Percentiles rank a stretch among this genome's conserved stretches.
phyloP scores from a whole-genome alignment of 441 rosid species.

The Daphne laureola region DNA sequence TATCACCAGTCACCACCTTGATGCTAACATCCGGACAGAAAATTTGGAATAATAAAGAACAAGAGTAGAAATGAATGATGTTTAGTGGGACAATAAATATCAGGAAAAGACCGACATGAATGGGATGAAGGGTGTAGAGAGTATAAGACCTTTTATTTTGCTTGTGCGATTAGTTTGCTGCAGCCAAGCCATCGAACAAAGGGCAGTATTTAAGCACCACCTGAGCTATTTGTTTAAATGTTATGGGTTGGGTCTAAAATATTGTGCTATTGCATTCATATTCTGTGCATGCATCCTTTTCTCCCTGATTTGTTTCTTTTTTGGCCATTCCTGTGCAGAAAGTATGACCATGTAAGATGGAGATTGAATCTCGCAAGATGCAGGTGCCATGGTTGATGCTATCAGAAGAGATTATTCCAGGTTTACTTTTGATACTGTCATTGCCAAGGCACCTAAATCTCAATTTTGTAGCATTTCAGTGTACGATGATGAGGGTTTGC shows the following conservation, averaged over 20 bases:
- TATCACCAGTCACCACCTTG: no score
- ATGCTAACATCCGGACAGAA: no score
- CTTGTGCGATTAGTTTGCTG: no score
- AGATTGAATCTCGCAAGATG: constrained; percentile 11
- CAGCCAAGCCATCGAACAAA: no score
- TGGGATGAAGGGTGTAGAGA: no score
- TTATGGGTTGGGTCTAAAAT: background rate
- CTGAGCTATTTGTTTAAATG: background rate
- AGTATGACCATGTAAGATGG: constrained; percentile 27
- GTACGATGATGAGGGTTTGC: constrained; percentile 27
- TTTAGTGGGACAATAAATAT: no score
- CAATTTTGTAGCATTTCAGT: constrained; percentile 34
- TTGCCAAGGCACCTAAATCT: constrained; percentile 25
- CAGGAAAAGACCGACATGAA: no score
- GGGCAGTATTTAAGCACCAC: no score
- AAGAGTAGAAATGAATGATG: no score
- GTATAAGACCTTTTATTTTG: no score
- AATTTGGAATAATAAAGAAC: no score
- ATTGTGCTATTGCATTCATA: background rate
- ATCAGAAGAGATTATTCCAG: constrained; percentile 27
- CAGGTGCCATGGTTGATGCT: constrained; percentile 17
- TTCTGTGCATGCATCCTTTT: background rate
- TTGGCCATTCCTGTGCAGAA: constrained; percentile 35
- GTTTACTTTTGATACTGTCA: constrained; percentile 23
- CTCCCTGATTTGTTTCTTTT: background rate